Evolutionary conservation across 352 stramenopile species (phyloP).

Genomic region (Phytophthora tentaculata): DNA sequence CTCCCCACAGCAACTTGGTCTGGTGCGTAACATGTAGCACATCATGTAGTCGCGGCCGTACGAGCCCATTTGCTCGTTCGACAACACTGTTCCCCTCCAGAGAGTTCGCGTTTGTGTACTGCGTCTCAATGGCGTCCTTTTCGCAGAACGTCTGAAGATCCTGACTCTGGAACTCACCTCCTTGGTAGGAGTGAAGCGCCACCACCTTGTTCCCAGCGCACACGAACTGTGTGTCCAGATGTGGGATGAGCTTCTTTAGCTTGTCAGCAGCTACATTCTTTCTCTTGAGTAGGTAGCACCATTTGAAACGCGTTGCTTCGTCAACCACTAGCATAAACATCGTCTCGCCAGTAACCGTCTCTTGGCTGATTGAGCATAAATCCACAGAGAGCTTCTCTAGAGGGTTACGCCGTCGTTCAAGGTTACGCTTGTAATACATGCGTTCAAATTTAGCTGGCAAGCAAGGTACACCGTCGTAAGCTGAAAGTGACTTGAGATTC

Average conservation of each 20-base stretch:
- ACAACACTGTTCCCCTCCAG: conserved; percentile 26
- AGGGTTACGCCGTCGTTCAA: background rate
- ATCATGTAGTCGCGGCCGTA: conserved; percentile 14
- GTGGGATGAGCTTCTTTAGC: conserved; percentile 4
- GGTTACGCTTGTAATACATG: conserved; percentile 4
- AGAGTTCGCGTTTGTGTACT: conserved; percentile 27
- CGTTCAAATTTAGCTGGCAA: conserved; percentile 4
- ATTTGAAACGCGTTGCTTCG: conserved; percentile 30
- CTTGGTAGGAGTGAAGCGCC: conserved; percentile 20
- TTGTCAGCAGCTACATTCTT: conserved; percentile 13
- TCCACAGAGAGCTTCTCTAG: too few species aligned
- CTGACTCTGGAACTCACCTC: conserved; percentile 25
- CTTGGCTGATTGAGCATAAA: conserved; percentile 9
- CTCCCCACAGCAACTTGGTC: conserved; percentile 24
- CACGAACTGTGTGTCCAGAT: conserved; percentile 17
- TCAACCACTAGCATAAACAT: conserved; percentile 28
- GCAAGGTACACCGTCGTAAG: conserved; percentile 16
- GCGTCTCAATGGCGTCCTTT: conserved; percentile 6
- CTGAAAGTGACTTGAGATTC: conserved; percentile 4
- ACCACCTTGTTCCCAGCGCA: background rate
- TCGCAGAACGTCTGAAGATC: conserved; percentile 10
- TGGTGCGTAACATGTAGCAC: conserved; percentile 19
- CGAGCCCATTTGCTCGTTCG: conserved; percentile 7
- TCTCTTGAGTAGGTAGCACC: conserved; percentile 9
- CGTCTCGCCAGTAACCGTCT: conserved; percentile 4